Evolutionary conservation across 176 grass and related monocot genomes (phyloP), one percentile per base, ranked within the genome.

Genomic region (Ampelocalamus luodianensis): DNA sequence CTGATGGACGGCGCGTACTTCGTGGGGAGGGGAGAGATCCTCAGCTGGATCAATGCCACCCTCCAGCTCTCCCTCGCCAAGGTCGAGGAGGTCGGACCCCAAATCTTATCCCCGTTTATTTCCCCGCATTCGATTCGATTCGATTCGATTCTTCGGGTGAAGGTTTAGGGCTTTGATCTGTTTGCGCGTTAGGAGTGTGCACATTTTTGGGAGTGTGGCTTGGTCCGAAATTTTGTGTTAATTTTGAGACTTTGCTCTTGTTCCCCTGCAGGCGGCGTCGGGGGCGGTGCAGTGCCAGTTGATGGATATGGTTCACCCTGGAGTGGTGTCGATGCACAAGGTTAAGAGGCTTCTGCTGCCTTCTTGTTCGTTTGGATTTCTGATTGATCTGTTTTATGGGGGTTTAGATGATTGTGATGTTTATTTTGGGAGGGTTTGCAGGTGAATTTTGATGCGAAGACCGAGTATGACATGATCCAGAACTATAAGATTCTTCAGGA

Each of bases 1-100:
- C 92, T 94, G 74, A 97, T 97, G 94, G 94, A 97, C 88, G 84
- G 92, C 40, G 94, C 94, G 10, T 97, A 97, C 86, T 97, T 97
- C 84, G 94, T 97, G 2, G 94, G 94, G 50, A 87, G 94, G 90
- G 93, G 87, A 53, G 94, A 97, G 92, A 89, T 97, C 91, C 92
- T 97, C 17, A 77, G 78, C 39, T 97, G 94, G 94, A 91, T 97
- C 90, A 97, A 97, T 58, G 90, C 92, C 20, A 94, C 92, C 18
- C 94, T 97, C 3, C 94, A 97, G 78, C 90, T 97, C 78, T 73
- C 79, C 34, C 89, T 97, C 68, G 80, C 74, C 67, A 97, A 97
- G 87, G 92, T 97, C 56, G 94, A 97, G 90, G 92, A 97, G 94
- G 94, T 97, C 81, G 32, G 75, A 2, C 65, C 13, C 65, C 49